Conservation (phyloP, 2,329 filamentous ascomycete species). For the Endothia cerciana region DNA sequence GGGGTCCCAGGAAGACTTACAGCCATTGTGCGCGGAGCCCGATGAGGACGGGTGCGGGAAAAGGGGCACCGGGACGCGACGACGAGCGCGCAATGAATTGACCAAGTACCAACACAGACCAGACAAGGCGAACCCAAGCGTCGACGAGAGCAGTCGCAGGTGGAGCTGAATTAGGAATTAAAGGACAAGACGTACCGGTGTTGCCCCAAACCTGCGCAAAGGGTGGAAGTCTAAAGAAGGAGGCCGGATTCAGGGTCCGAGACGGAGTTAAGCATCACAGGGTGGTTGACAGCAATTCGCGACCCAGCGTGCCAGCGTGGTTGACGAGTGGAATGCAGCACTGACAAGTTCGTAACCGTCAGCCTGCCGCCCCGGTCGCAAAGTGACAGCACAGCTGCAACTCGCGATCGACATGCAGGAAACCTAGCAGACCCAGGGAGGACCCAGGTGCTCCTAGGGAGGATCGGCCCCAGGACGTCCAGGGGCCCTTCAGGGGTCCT, state of each 20-base stretch:
- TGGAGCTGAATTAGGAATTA: background rate
- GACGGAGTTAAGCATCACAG: slow-evolving; percentile 12
- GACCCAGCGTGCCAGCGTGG: background rate
- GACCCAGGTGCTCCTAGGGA: background rate
- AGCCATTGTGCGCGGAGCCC: slow-evolving; percentile 15
- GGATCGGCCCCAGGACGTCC: background rate
- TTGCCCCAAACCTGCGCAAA: slow-evolving; percentile 13
- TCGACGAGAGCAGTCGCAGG: background rate
- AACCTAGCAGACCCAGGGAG: background rate
- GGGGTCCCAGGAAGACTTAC: slow-evolving; percentile 1
- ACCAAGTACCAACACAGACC: slow-evolving; percentile 6
- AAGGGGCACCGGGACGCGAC: slow-evolving; percentile 5
- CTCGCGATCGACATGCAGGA: background rate
- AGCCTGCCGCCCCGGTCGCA: background rate
- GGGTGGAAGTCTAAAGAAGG: slow-evolving; percentile 16
- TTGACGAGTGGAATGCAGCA: slow-evolving; percentile 7
- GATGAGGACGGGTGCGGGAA: slow-evolving; percentile 7
- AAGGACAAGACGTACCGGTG: background rate
- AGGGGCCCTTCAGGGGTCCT: background rate
- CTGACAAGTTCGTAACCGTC: background rate
- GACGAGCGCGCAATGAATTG: background rate
- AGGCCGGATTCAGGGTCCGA: slow-evolving; percentile 17
- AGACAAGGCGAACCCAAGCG: background rate
- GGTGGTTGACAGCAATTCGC: slow-evolving; percentile 5
- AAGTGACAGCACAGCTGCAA: slow-evolving; percentile 13